These are phyloP conservation scores for Metschnikowia henanensis DNA, from an alignment of 805 yeast species.

Conservation along the genomic window DNA sequence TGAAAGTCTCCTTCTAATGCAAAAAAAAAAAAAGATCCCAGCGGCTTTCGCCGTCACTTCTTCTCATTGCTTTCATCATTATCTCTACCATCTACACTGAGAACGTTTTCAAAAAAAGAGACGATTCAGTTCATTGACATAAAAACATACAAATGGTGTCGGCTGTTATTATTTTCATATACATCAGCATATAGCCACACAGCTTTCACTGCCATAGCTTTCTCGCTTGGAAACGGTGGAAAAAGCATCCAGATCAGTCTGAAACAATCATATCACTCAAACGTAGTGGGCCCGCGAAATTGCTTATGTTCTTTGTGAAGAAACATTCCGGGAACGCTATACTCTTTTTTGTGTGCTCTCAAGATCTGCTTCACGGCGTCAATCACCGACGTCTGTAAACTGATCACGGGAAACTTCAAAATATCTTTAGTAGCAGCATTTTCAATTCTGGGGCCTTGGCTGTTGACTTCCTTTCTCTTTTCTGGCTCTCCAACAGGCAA, in stretches of 20 bases:
- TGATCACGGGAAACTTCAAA: slow-evolving; percentile 23
- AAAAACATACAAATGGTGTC: too few species aligned
- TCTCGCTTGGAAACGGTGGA: too few species aligned
- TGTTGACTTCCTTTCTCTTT: background rate
- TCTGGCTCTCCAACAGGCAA: slow-evolving; percentile 43
- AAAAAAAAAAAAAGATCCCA: too few species aligned
- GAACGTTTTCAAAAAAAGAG: too few species aligned
- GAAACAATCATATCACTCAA: background rate
- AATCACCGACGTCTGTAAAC: slow-evolving; percentile 37
- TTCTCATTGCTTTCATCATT: too few species aligned
- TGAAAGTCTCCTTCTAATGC: too few species aligned
- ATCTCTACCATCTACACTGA: too few species aligned
- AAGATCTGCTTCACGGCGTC: slow-evolving; percentile 44
- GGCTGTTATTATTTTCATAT: too few species aligned
- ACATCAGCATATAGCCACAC: too few species aligned
- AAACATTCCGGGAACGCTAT: background rate
- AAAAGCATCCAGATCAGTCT: too few species aligned
- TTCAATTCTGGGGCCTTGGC: slow-evolving; percentile 9
- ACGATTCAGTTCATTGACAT: background rate
- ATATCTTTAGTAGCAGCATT: slow-evolving; percentile 14
- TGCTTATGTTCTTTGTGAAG: background rate
- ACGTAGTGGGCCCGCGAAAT: background rate
- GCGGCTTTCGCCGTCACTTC: too few species aligned
- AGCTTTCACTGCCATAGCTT: too few species aligned
- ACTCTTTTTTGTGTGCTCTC: background rate